Percentiles rank a stretch among this genome's conserved stretches.
These are phyloP conservation scores for Dryadomyces sulphureus DNA, from an alignment of 2,329 filamentous ascomycete genomes.

Conservation along the genomic window DNA sequence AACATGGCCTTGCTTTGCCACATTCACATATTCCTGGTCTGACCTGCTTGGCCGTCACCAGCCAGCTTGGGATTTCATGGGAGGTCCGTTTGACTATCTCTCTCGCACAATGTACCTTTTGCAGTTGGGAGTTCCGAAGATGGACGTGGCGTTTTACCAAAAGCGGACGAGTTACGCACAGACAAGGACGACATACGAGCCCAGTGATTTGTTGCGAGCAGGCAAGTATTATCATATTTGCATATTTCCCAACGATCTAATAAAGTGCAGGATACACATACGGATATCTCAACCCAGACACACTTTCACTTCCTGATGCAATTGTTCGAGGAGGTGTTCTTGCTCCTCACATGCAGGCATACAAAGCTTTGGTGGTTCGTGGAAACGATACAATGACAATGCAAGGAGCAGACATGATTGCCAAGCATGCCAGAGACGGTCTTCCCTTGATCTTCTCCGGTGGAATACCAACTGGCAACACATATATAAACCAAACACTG, in stretches of 20 bases:
- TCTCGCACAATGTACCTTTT: slow-evolving; percentile 22
- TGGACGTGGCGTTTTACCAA: slow-evolving; percentile 26
- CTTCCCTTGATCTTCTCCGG: slow-evolving; percentile 27
- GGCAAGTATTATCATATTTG: too few relatives aligned
- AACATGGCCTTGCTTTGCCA: slow-evolving; percentile 31
- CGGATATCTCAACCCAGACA: slow-evolving; percentile 28
- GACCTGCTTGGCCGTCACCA: slow-evolving; percentile 21
- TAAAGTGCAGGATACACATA: slow-evolving; percentile 15
- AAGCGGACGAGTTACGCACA: slow-evolving; percentile 9
- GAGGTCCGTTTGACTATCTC: slow-evolving; percentile 20
- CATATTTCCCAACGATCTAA: too few relatives aligned
- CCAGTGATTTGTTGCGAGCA: too few relatives aligned
- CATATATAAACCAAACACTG: slow-evolving; percentile 10
- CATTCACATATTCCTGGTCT: slow-evolving; percentile 21
- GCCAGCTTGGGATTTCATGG: slow-evolving; percentile 25
- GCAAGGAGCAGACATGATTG: slow-evolving; percentile 18
- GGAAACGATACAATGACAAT: slow-evolving; percentile 19
- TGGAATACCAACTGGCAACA: slow-evolving; percentile 14
- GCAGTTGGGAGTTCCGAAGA: slow-evolving; percentile 22
- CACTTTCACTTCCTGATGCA: slow-evolving; percentile 24
- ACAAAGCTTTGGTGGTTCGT: slow-evolving; percentile 25
- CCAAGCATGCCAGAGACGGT: slow-evolving; percentile 20
- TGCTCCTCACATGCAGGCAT: slow-evolving; percentile 23
- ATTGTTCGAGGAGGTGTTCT: slow-evolving; percentile 20
- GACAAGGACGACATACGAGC: too few relatives aligned